phyloP scores from a whole-genome alignment of 495 filamentous ascomycete species.

The Penicillium ochrochloron region DNA sequence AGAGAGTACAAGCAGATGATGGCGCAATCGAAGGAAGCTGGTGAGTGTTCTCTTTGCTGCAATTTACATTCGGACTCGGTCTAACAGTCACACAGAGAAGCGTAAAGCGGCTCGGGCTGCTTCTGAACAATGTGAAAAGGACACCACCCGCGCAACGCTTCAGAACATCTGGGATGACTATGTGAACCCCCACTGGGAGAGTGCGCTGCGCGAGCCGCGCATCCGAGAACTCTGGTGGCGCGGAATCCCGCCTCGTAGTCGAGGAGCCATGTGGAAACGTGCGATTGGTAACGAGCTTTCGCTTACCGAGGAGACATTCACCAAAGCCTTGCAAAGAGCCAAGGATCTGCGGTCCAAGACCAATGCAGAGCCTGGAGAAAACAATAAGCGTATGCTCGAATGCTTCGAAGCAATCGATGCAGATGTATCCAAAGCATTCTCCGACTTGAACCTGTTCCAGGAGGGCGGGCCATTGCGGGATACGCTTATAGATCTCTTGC shows the following conservation, averaged over 20 bases:
- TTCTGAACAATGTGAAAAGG: conserved; percentile 62
- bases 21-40: conserved; percentile 74
- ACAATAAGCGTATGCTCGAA: conserved; percentile 52
- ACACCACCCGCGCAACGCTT: conserved; percentile 64
- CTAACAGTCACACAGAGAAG: conserved; percentile 41
- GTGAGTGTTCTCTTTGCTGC: conserved; percentile 40
- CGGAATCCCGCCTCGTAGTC: conserved; percentile 76
- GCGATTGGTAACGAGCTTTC: conserved; percentile 90
- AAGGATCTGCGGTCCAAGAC: conserved; percentile 62
- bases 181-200: conserved; percentile 84
- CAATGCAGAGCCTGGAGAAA: conserved; percentile 51
- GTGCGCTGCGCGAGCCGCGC: conserved; percentile 69
- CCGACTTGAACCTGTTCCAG: conserved; percentile 84
- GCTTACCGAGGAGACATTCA: conserved; percentile 74
- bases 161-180: conserved; percentile 86
- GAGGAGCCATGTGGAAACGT: conserved; percentile 83
- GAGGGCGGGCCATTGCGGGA: conserved; percentile 74
- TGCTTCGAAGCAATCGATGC: conserved; percentile 72
- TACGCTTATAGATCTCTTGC: conserved; percentile 76
- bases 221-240: conserved; percentile 95
- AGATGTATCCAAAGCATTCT: conserved; percentile 75
- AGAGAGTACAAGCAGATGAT: conserved; percentile 96
- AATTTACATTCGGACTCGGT: not conserved
- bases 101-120: conserved; percentile 53
- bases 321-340: conserved; percentile 76